Evolutionary conservation across 139 green algal genomes (phyloP), one percentile per base, ranked within the genome.

Genomic region (Pseudopediastrum boryanum): DNA sequence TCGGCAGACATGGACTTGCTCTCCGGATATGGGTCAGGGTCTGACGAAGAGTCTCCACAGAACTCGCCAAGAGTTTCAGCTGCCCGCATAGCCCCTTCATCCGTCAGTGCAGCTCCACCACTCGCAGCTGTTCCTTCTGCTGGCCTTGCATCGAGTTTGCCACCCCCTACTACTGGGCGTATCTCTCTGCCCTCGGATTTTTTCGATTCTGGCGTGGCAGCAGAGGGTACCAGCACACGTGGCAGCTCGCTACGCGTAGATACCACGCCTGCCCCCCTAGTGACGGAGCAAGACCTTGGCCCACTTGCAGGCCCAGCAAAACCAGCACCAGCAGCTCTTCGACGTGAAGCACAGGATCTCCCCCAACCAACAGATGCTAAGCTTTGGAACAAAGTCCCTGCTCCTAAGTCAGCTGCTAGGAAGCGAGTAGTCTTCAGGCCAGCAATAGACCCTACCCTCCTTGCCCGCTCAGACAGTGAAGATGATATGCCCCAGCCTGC

Each of bases 351-450:
- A 39, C 12, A 36, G 43, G 73, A 80, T 29, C 39, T 72, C 21
- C 59, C 73, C 16, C 59, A 62, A 23, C 56, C 72, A 3, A 62
- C 6, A 9, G 43, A 79, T 42, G 7, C 56, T 3, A 9, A 79
- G 73, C 42, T 80, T 2, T 80, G 42, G 42, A 61, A 23, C 4
- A 66, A 81, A 46, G 62, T 81, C 25, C 74, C 74, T 46, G 74
- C 73, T n/a, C 51, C 70, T 7, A 54, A n/a, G 25, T 33, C 59
- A 33, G 41, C 66, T 19, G 35, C 61, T 6, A 31, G 29, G n/a
- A 69, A 59, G 46, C 75, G 79, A 27, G 73, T 89, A 5, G 41
- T 84, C 9, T 25, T 89, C n/a, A 38, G 80, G 77, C 67, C 83
- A 29, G 72, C 77, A 4, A 77, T 86, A n/a, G 59, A 82, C 41